Evolutionary conservation across 192 early-diverging fungal genomes (phyloP).

Genomic region (Coemansia sp.): DNA sequence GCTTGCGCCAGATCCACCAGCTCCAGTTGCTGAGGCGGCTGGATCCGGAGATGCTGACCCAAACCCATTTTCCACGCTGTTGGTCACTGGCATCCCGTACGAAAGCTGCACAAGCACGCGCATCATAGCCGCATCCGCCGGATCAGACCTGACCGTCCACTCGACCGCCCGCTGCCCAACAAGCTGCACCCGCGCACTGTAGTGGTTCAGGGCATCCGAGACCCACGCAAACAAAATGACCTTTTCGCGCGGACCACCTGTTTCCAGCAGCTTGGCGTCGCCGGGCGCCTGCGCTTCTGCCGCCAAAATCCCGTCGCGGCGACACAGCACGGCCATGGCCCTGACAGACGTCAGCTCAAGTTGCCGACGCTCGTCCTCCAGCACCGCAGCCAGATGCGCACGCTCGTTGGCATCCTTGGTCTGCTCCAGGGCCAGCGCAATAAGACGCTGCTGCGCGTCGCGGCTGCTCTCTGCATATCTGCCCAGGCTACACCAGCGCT

Average conservation of each 20-base stretch:
- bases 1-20: neutral
- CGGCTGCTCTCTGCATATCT: constrained; percentile 55
- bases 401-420: constrained; percentile 75
- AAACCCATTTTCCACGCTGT: constrained; percentile 29
- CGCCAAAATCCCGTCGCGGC: constrained; percentile 24
- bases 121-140: constrained; percentile 33
- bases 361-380: constrained; percentile 77
- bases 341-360: constrained; percentile 80
- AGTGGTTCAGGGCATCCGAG: constrained; percentile 38
- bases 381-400: constrained; percentile 57
- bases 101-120: constrained; percentile 44
- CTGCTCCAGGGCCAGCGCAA: constrained; percentile 66
- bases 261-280: constrained; percentile 16
- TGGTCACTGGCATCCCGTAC: constrained; percentile 36
- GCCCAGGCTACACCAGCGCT: constrained; percentile 92
- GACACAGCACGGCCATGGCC: constrained; percentile 86
- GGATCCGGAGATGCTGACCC: neutral
- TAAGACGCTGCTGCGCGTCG: constrained; percentile 71
- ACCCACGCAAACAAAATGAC: constrained; percentile 46
- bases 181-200: constrained; percentile 26
- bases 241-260: constrained; percentile 50
- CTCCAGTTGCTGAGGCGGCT: neutral
- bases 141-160: constrained; percentile 41
- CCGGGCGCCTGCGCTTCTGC: neutral
- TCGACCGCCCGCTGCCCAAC: constrained; percentile 46